A percentile compares a stretch with the other conserved stretches of the same genome.
phyloP scores from a whole-genome alignment of 1,139 yeast species.

The Suhomyces guaymorum region DNA sequence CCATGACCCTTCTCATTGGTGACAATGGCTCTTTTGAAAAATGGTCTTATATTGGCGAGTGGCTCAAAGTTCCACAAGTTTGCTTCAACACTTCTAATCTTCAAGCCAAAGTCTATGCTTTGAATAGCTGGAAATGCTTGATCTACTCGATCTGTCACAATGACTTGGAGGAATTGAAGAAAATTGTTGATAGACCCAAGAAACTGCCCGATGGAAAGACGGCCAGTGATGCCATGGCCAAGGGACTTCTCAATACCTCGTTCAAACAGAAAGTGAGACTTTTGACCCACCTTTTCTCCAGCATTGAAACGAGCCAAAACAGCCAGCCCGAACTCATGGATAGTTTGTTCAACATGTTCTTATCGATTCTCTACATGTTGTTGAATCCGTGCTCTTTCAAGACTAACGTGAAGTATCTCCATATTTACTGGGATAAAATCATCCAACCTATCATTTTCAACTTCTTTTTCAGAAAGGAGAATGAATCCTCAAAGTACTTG shows the following conservation, averaged over 20 bases:
- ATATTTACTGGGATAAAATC: slow-evolving; percentile 42
- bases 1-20: slow-evolving; percentile 35
- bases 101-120: slow-evolving; percentile 30
- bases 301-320: slow-evolving; percentile 24
- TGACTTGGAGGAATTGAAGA: slow-evolving; percentile 30
- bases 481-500: slow-evolving; percentile 22
- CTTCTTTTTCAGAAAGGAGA: slow-evolving; percentile 35
- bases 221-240: slow-evolving; percentile 1
- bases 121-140: slow-evolving; percentile 42
- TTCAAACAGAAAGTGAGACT: slow-evolving; percentile 32
- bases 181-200: slow-evolving; percentile 20
- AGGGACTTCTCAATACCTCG: slow-evolving; percentile 16
- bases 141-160: slow-evolving; percentile 37
- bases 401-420: slow-evolving; percentile 27
- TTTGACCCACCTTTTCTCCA: slow-evolving; percentile 31
- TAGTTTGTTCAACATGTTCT: slow-evolving; percentile 31
- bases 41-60: slow-evolving; percentile 33
- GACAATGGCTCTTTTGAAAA: slow-evolving; percentile 31
- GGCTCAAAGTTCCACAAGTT: slow-evolving; percentile 37
- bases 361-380: slow-evolving; percentile 36
- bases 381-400: slow-evolving; percentile 26
- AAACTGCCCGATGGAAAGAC: slow-evolving; percentile 3
- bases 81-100: slow-evolving; percentile 31
- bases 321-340: slow-evolving; percentile 29
- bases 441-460: slow-evolving; percentile 33